Conservation (phyloP, 2,329 filamentous ascomycete species). For the Podosphaera leucotricha region DNA sequence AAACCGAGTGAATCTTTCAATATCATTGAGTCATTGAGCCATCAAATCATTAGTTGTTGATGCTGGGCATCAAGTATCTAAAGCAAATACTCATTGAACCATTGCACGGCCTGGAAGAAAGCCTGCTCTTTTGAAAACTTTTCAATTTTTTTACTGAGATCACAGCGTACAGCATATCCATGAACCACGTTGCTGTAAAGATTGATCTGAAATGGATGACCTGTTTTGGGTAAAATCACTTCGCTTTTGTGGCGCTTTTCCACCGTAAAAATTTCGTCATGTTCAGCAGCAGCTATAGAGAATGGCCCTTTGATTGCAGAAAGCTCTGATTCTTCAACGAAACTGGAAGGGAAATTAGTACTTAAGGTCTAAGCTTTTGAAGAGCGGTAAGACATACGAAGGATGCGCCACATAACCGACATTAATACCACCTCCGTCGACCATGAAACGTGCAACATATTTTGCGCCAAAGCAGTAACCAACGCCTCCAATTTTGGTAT, state of each 20-base stretch:
- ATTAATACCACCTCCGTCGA: conserved; percentile 32
- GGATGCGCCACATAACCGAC: conserved; percentile 57
- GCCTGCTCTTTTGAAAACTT: conserved; percentile 62
- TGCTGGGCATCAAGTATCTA: conserved; percentile 5
- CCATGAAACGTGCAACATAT: conserved; percentile 46
- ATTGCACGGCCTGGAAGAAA: conserved; percentile 51
- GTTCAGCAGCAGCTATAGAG: conserved; percentile 33
- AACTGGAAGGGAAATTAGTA: conserved; percentile 16
- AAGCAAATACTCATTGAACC: conserved; percentile 43
- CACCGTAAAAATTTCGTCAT: conserved; percentile 38
- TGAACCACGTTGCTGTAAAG: conserved; percentile 49
- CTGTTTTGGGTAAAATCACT: conserved; percentile 31
- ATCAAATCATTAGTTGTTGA: neutral
- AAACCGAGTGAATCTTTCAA: too few species aligned
- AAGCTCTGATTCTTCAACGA: conserved; percentile 44
- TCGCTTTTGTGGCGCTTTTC: conserved; percentile 42
- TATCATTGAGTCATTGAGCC: neutral
- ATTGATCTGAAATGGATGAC: conserved; percentile 41
- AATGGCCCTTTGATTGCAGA: conserved; percentile 40
- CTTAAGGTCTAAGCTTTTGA: neutral
- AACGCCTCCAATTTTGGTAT: conserved; percentile 36
- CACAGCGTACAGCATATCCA: conserved; percentile 48
- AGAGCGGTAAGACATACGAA: conserved; percentile 18
- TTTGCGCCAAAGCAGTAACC: conserved; percentile 58
- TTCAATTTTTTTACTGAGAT: conserved; percentile 29